phyloP scores from a whole-genome alignment of 139 green algal genomes.

The Coelastrella sp. region DNA sequence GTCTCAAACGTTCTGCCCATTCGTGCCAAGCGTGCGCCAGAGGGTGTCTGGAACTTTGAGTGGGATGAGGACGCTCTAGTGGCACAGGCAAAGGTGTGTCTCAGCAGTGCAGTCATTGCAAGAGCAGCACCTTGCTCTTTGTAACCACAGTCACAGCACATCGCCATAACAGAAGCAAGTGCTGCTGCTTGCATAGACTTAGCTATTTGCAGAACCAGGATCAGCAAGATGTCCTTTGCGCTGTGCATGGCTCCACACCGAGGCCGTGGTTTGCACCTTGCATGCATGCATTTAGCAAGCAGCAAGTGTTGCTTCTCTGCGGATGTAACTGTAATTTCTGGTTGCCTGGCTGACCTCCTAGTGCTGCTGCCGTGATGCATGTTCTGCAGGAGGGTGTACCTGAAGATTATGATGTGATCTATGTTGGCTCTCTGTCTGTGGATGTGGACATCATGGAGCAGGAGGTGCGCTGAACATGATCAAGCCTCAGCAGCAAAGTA shows the following conservation, averaged over 20 bases:
- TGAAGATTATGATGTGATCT: slow-evolving; percentile 81
- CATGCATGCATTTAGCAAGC: background rate
- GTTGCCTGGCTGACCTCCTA: background rate
- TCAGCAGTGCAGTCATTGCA: too few relatives aligned
- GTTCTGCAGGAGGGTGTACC: slow-evolving; percentile 77
- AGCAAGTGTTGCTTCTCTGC: background rate
- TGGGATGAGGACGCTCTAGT: slow-evolving; percentile 96
- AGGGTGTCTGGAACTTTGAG: slow-evolving; percentile 87
- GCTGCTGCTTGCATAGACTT: too few relatives aligned
- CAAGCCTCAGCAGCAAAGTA: background rate
- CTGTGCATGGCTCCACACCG: too few relatives aligned
- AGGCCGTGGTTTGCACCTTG: too few relatives aligned
- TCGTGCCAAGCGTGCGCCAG: slow-evolving; percentile 55
- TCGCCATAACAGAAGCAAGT: background rate
- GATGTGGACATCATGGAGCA: slow-evolving; percentile 87
- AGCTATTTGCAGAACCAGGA: too few relatives aligned
- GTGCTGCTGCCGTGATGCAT: background rate
- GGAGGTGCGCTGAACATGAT: slow-evolving; percentile 66
- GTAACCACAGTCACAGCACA: too few relatives aligned
- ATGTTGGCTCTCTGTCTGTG: slow-evolving; percentile 84
- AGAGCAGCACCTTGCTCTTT: background rate
- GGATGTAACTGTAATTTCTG: background rate
- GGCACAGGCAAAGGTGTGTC: slow-evolving; percentile 85
- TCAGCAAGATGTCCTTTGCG: too few relatives aligned
- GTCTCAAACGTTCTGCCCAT: slow-evolving; percentile 95